These are phyloP conservation scores for Diospyros kaki DNA, from an alignment of 148 eudicot species.

Conservation along the genomic window DNA sequence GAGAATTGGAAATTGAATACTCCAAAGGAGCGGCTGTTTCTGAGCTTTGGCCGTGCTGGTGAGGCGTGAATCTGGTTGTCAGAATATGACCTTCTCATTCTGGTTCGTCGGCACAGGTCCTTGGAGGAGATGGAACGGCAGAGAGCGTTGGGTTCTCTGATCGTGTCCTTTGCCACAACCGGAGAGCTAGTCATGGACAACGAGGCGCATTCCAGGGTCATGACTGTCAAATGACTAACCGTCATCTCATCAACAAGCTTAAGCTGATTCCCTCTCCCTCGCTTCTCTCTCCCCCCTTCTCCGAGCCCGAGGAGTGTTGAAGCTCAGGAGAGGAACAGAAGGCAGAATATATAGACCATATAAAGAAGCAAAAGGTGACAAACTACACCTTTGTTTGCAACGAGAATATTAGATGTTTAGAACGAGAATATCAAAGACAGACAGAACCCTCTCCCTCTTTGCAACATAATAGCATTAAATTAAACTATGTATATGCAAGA, in stretches of 20 bases:
- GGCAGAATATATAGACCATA: background rate
- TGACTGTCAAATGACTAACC: background rate
- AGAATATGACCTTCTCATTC: constrained; percentile 39
- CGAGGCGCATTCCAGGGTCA: constrained; percentile 33
- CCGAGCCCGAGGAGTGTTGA: background rate
- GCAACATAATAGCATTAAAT: too few relatives aligned
- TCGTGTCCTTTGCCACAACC: constrained; percentile 13
- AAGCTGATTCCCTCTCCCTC: constrained; percentile 3
- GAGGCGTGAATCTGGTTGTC: constrained; percentile 50
- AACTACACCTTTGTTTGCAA: constrained; percentile 8
- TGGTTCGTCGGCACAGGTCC: constrained; percentile 26
- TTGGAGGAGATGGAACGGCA: constrained; percentile 30
- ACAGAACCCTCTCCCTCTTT: too few relatives aligned
- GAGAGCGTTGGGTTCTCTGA: constrained; percentile 21
- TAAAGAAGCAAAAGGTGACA: constrained; percentile 15
- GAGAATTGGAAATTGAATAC: constrained; percentile 42
- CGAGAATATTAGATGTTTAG: too few relatives aligned
- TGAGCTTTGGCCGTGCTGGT: constrained; percentile 29
- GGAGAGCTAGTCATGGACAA: constrained; percentile 24
- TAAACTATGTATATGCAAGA: too few relatives aligned
- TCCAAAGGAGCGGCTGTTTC: constrained; percentile 34
- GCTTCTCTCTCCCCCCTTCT: background rate
- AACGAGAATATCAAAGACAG: too few relatives aligned
- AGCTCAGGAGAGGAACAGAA: background rate
- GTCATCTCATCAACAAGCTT: background rate